phyloP scores from a whole-genome alignment of 352 stramenopile genomes.

The Phytopythium kandeliae region DNA sequence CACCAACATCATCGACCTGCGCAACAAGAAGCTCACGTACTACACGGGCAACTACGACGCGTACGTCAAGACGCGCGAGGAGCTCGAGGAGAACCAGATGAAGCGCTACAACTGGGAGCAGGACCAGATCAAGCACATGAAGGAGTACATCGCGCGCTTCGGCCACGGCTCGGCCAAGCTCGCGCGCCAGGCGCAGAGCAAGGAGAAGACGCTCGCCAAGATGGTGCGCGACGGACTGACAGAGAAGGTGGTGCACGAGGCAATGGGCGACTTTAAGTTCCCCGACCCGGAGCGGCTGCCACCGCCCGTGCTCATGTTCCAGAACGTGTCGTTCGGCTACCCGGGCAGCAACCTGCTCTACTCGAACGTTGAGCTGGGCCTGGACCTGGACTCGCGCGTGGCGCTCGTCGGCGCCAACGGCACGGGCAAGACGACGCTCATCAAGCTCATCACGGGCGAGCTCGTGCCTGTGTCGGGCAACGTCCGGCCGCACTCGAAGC shows the following conservation, averaged over 20 bases:
- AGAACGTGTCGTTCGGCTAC: conserved; percentile 97
- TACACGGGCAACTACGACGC: conserved; percentile 99
- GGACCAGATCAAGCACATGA: conserved; percentile 98
- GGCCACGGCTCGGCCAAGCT: conserved; percentile 97
- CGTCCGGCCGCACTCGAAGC: conserved; percentile 94
- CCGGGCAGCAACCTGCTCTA: conserved; percentile 90
- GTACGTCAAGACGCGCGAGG: conserved; percentile 94
- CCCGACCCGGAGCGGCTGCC: conserved; percentile 93
- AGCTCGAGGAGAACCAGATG: conserved; percentile 98
- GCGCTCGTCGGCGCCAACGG: conserved; percentile 96
- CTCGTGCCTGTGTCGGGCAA: conserved; percentile 91
- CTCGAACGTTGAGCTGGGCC: conserved; percentile 91
- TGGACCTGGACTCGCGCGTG: conserved; percentile 97
- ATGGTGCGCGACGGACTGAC: conserved; percentile 96
- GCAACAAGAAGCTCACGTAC: conserved; percentile 93
- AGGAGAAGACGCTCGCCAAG: conserved; percentile 98
- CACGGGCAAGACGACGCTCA: conserved; percentile 95
- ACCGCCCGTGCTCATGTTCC: conserved; percentile 96
- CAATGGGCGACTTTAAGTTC: conserved; percentile 93
- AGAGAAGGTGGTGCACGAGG: conserved; percentile 90
- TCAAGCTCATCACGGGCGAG: conserved; percentile 98
- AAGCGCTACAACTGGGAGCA: conserved; percentile 98
- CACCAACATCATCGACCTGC: conserved; percentile 98
- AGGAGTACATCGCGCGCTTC: conserved; percentile 99
- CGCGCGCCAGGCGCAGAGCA: conserved; percentile 96